Evolutionary conservation across 2,329 filamentous ascomycete species (phyloP).

Genomic region (Chalaropsis thielavioides): DNA sequence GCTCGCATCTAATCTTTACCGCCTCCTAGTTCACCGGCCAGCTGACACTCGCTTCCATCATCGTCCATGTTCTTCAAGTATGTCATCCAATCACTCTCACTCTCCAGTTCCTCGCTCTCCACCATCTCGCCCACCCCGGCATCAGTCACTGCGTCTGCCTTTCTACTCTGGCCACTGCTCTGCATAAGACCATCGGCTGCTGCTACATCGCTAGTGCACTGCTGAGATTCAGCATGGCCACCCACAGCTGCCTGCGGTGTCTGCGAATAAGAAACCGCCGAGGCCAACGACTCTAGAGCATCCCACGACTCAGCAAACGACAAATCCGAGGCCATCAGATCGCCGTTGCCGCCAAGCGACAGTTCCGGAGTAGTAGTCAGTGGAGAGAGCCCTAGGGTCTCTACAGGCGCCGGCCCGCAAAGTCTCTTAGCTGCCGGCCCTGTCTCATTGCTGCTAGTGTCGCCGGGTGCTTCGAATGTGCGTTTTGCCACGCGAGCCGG

Average conservation of each 20-base stretch:
- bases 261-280: not conserved
- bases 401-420: not conserved
- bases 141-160: not conserved
- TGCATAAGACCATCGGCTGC: not conserved
- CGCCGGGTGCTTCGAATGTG: not conserved
- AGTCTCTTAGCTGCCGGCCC: not conserved
- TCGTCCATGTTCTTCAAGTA: not conserved
- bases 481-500: not conserved
- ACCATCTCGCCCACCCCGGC: not conserved
- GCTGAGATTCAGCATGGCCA: too few relatives aligned
- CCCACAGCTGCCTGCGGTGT: not conserved
- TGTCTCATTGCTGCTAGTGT: not conserved
- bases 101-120: not conserved
- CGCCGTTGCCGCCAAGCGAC: not conserved
- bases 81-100: not conserved
- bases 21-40: not conserved
- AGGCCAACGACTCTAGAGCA: not conserved
- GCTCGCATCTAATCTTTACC: not conserved
- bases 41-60: not conserved
- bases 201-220: too few relatives aligned
- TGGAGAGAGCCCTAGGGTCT: not conserved
- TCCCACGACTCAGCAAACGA: not conserved
- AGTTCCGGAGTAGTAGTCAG: not conserved
- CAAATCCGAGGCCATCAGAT: not conserved
- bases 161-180: not conserved